Percentiles rank a stretch among this genome's conserved stretches.
Conservation (phyloP, 2,329 filamentous ascomycete genomes). For the Aspergillus tubingensis region DNA sequence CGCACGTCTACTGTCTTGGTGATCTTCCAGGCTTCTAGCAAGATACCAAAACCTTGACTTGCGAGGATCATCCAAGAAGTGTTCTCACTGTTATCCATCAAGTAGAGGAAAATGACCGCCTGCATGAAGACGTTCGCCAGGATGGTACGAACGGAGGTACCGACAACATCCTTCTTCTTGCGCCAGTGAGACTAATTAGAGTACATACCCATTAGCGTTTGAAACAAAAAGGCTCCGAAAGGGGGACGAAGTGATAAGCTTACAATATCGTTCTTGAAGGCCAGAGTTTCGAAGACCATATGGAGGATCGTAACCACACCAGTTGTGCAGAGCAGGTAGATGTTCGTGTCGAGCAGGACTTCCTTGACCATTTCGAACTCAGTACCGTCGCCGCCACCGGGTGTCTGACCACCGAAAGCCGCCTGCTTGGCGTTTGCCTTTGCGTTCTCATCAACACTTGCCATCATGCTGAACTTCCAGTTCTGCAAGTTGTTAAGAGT, state of each 20-base stretch:
- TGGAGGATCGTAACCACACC: slow-evolving; percentile 83
- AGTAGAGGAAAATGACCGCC: slow-evolving; percentile 88
- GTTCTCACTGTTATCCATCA: slow-evolving; percentile 95
- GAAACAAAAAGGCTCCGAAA: not conserved
- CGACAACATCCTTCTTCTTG: slow-evolving; percentile 99
- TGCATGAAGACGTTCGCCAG: slow-evolving; percentile 99
- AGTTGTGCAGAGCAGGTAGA: slow-evolving; percentile 83
- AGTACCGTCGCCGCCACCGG: slow-evolving; percentile 81
- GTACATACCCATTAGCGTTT: slow-evolving; percentile 16
- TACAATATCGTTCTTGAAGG: slow-evolving; percentile 93
- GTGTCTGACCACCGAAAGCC: slow-evolving; percentile 69
- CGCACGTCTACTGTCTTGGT: slow-evolving; percentile 93
- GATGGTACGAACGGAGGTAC: slow-evolving; percentile 93
- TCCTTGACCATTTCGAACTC: slow-evolving; percentile 98
- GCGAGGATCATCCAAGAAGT: slow-evolving; percentile 99
- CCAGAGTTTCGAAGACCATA: slow-evolving; percentile 92
- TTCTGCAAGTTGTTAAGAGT: slow-evolving; percentile 77
- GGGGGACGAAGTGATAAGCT: slow-evolving; percentile 24
- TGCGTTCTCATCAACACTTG: slow-evolving; percentile 82
- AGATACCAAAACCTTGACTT: slow-evolving; percentile 81
- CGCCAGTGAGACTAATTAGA: slow-evolving; percentile 73
- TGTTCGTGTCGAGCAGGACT: slow-evolving; percentile 89
- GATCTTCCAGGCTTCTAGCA: slow-evolving; percentile 87
- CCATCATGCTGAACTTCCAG: slow-evolving; percentile 88
- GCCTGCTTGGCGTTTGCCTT: slow-evolving; percentile 80